Conservation (phyloP, 495 filamentous ascomycete genomes). For the Penicillium bialowiezense region DNA sequence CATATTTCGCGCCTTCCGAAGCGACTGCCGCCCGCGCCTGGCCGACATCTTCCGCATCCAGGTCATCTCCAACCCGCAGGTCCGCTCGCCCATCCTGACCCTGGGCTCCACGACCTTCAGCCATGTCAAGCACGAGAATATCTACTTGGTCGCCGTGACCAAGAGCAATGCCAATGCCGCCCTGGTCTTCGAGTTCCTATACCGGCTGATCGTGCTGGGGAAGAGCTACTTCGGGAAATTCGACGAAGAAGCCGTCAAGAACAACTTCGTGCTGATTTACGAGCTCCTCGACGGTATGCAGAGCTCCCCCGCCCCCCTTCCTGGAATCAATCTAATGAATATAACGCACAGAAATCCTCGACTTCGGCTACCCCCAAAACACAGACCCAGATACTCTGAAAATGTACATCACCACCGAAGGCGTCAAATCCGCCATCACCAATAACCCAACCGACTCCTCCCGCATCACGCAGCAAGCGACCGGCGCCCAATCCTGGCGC, state of each 20-base stretch:
- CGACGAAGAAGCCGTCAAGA: conserved; percentile 99
- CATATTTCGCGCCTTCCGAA: conserved; percentile 97
- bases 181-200: conserved; percentile 97
- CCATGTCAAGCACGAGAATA: conserved; percentile 99
- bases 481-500: conserved; percentile 94
- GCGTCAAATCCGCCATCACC: conserved; percentile 91
- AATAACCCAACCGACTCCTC: conserved; percentile 72
- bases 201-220: conserved; percentile 84
- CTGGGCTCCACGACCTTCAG: conserved; percentile 97
- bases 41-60: conserved; percentile 99
- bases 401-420: conserved; percentile 99
- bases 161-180: conserved; percentile 99
- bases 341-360: conserved; percentile 77
- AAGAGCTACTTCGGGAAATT: conserved; percentile 98
- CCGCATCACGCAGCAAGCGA: conserved; percentile 98
- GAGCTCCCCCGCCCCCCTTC: neutral
- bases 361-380: conserved; percentile 99
- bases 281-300: conserved; percentile 86
- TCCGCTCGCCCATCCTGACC: conserved; percentile 95
- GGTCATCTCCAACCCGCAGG: conserved; percentile 97
- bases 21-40: conserved; percentile 93
- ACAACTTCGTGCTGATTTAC: conserved; percentile 98
- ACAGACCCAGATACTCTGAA: conserved; percentile 98
- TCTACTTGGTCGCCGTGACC: conserved; percentile 95
- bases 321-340: neutral